Evolutionary conservation across 192 early-diverging fungal genomes (phyloP).

Genomic region (Allomyces javanicus): DNA sequence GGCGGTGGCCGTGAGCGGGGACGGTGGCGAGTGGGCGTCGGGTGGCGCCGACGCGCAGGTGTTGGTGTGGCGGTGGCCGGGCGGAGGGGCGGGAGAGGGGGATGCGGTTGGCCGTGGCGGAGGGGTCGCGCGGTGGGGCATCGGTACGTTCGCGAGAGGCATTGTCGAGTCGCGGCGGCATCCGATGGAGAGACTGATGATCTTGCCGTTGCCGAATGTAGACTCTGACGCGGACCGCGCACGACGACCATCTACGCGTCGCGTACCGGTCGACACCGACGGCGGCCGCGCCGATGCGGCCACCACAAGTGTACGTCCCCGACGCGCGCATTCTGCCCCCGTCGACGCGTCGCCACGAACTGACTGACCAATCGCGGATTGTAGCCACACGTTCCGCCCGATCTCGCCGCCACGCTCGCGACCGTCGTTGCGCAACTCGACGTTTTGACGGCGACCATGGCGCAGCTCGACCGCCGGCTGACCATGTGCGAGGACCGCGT

Average conservation of each 20-base stretch:
- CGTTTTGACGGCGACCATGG: slow-evolving; percentile 38
- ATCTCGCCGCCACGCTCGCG: slow-evolving; percentile 20
- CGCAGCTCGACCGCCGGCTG: slow-evolving; percentile 31
- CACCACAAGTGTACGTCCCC: slow-evolving; percentile 8
- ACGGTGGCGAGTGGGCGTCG: slow-evolving; percentile 20
- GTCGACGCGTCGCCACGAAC: too few relatives aligned
- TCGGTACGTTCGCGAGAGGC: too few relatives aligned
- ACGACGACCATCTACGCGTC: too few relatives aligned
- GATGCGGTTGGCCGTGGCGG: slow-evolving; percentile 3
- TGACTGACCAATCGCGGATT: too few relatives aligned
- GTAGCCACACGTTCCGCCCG: slow-evolving; percentile 18
- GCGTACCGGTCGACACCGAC: too few relatives aligned
- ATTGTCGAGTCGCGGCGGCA: too few relatives aligned
- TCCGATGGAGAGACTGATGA: too few relatives aligned
- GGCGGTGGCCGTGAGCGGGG: slow-evolving; percentile 29
- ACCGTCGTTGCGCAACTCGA: slow-evolving; percentile 30
- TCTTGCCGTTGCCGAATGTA: too few relatives aligned
- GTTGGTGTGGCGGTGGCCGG: slow-evolving; percentile 28
- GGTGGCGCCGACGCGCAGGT: slow-evolving; percentile 33
- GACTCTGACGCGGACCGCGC: too few relatives aligned
- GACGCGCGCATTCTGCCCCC: too few relatives aligned
- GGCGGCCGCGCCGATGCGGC: too few relatives aligned
- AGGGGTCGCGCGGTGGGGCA: too few relatives aligned
- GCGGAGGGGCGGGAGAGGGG: neutral
- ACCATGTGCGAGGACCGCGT: slow-evolving; percentile 29